Evolutionary conservation across 352 stramenopile species (phyloP), one percentile per base, ranked within the genome.

Genomic region (Pythium angustatum): DNA sequence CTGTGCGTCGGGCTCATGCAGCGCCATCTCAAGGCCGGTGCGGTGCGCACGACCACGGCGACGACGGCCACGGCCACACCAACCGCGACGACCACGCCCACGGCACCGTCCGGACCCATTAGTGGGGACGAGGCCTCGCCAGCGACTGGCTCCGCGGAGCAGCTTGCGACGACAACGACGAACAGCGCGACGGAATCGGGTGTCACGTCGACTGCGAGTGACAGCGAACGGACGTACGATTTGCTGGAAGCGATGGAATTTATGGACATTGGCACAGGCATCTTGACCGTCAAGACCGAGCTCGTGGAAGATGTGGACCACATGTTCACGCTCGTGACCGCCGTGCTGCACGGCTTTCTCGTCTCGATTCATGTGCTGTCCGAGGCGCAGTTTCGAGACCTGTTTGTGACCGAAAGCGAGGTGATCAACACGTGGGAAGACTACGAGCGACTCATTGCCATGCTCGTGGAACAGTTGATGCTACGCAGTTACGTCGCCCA

Each of bases 211-310:
- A 44, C 48, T 5, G 48, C 47, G 22, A 70, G 55, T 59, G 50
- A 63, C 62, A 60, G 50, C 27, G 85, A 94, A 55, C 86, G 87
- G 47, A 88, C 83, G 27, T 94, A 93, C 51, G 86, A 93, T 64
- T 71, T 94, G 51, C 78, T 94, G 31, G 86, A 94, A 68, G 86
- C 83, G 14, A 94, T 94, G 86, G 86, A 94, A 66, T 94, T 94
- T 53, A 93, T 94, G 86, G 83, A 94, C 66, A 86, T 94, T 51
- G 79, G 81, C 58, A 94, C 86, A 41, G 83, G 83, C 34, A 92
- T 94, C 65, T 54, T 94, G 52, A 94, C 86, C 5, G 82, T 94
- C 52, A 94, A 94, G 72, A 93, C 73, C 30, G 86, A 94, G 64
- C 71, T 94, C n/a, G 73, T 88, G 5, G 82, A 94, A 47, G 75